These are phyloP conservation scores for Chenopodium formosanum DNA, from an alignment of 148 eudicot genomes.

Conservation along the genomic window DNA sequence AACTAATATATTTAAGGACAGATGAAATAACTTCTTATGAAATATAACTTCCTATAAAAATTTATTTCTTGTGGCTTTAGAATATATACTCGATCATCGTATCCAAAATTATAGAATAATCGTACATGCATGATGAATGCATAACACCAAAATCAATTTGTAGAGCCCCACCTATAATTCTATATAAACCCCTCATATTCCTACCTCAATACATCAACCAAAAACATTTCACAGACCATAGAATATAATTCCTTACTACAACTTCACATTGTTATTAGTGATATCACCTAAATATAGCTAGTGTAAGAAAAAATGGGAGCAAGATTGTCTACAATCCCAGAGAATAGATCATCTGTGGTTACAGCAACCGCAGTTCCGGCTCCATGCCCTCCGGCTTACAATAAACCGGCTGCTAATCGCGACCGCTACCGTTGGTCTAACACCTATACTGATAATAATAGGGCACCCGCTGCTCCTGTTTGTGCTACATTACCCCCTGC, in stretches of 20 bases:
- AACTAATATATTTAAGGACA: too few species aligned
- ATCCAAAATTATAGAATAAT: too few species aligned
- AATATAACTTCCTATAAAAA: too few species aligned
- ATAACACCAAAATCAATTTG: neutral
- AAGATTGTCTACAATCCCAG: conserved; percentile 13
- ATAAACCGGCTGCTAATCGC: neutral
- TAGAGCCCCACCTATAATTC: neutral
- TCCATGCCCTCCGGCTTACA: neutral
- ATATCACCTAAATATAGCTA: neutral
- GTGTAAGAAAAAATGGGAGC: conserved; percentile 10
- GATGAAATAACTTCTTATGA: too few species aligned
- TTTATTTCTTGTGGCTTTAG: too few species aligned
- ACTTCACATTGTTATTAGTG: neutral
- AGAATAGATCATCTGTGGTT: conserved; percentile 1
- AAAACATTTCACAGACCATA: neutral
- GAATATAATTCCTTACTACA: neutral
- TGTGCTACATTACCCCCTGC: conserved; percentile 13
- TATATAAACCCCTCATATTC: neutral
- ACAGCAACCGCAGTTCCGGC: conserved; percentile 6
- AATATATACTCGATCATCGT: too few species aligned
- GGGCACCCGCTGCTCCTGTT: conserved; percentile 2
- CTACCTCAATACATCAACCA: neutral
- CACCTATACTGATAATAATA: neutral
- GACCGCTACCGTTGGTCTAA: neutral
- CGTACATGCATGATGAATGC: too few species aligned